phyloP scores from a whole-genome alignment of 345 rosid genomes.

The Sonneratia caseolaris region DNA sequence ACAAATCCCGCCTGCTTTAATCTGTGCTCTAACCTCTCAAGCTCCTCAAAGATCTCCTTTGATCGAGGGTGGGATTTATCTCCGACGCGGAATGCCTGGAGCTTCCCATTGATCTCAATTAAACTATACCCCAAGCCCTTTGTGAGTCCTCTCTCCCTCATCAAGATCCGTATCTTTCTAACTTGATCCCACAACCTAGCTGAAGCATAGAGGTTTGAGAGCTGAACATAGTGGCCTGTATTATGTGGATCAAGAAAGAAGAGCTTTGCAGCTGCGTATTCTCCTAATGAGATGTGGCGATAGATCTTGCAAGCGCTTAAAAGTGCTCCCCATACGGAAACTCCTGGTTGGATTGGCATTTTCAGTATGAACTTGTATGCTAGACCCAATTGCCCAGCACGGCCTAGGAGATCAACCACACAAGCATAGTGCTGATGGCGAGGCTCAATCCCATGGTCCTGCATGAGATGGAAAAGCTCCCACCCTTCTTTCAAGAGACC shows the following conservation, averaged over 20 bases:
- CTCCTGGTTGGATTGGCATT: conserved; percentile 15
- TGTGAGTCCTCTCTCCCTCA: conserved; percentile 14
- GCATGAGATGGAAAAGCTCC: conserved; percentile 16
- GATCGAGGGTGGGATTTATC: conserved; percentile 18
- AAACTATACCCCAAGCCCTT: conserved; percentile 17
- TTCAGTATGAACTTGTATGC: conserved; percentile 13
- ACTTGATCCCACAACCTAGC: conserved; percentile 15
- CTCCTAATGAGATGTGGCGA: conserved; percentile 12
- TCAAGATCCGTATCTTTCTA: conserved; percentile 9
- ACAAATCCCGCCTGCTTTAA: conserved; percentile 15
- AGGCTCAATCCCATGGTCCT: conserved; percentile 14
- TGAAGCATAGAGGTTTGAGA: conserved; percentile 19
- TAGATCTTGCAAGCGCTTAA: conserved; percentile 16
- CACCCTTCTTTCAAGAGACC: conserved; percentile 17
- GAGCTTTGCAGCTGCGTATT: conserved; percentile 15
- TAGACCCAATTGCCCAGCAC: conserved; percentile 10
- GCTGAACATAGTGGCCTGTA: conserved; percentile 16
- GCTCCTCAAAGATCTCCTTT: conserved; percentile 13
- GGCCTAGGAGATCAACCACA: conserved; percentile 17
- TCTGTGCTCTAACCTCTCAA: conserved; percentile 14
- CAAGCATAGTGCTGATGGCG: conserved; percentile 20
- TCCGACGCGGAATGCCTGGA: conserved; percentile 14
- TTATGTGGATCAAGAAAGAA: conserved; percentile 15
- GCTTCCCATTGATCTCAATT: conserved; percentile 19
- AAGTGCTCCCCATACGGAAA: conserved; percentile 19